A percentile compares a stretch with the other conserved stretches of the same genome.
phyloP scores from a whole-genome alignment of 441 rosid genomes.

The Bruguiera hainesii region DNA sequence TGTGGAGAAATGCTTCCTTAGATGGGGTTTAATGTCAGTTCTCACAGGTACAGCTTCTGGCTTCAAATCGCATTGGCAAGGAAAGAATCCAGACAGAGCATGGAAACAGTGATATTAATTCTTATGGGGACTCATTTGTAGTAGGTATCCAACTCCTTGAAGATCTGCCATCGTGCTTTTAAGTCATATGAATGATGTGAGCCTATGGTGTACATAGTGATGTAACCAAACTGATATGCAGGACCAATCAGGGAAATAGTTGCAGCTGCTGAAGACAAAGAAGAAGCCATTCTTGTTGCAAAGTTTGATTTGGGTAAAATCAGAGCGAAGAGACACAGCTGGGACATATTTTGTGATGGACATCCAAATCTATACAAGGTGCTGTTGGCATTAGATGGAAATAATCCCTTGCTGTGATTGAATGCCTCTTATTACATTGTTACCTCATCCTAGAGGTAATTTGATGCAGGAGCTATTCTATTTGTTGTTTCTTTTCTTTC shows the following conservation, averaged over 20 bases:
- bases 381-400: slow-evolving; percentile 85
- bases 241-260: slow-evolving; percentile 82
- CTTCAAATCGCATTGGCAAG: slow-evolving; percentile 80
- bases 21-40: slow-evolving; percentile 1
- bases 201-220: background rate
- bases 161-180: background rate
- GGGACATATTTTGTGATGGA: slow-evolving; percentile 92
- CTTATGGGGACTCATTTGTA: slow-evolving; percentile 82
- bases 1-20: background rate
- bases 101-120: slow-evolving; percentile 72
- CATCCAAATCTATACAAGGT: slow-evolving; percentile 83
- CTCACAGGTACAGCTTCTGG: slow-evolving; percentile 73
- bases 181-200: slow-evolving; percentile 5
- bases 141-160: slow-evolving; percentile 44
- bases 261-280: slow-evolving; percentile 58
- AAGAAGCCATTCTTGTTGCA: slow-evolving; percentile 73
- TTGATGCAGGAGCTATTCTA: no score
- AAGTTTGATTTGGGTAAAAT: slow-evolving; percentile 70
- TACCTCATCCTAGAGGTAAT: slow-evolving; percentile 19
- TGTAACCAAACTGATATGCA: slow-evolving; percentile 25
- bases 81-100: slow-evolving; percentile 76
- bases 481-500: no score
- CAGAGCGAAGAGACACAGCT: slow-evolving; percentile 67
- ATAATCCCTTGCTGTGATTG: slow-evolving; percentile 26
- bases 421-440: background rate